Evolutionary conservation across 2,329 filamentous ascomycete genomes (phyloP), one percentile per base, ranked within the genome.

Genomic region (Neofusicoccum parvum): DNA sequence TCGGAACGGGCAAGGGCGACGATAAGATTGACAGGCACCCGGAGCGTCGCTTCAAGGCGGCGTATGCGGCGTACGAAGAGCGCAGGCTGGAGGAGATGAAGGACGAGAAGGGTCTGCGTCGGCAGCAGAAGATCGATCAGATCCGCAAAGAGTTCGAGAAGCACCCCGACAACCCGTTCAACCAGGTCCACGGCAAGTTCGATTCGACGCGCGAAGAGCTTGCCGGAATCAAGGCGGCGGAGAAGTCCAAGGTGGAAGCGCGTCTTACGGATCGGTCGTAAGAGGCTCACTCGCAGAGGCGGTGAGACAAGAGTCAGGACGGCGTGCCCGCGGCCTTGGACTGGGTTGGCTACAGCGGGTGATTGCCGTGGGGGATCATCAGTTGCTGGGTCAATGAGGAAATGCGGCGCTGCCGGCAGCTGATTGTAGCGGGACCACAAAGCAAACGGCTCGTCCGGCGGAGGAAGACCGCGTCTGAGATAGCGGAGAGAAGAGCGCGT

Each of bases 111-210:
- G 92, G 92, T 0, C 78, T 98, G 75, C 84, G 94, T 65, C 83
- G 91, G 71, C 87, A 96, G 71, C 94, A 97, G 85, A 90, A 91
- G 79, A 89, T 94, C 73, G 91, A 94, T 69, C 85, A 89, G 74
- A 91, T 96, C 70, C 81, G 87, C 68, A 96, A 96, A 83, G 95
- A 98, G 81, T 99, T 98, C 78, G 91, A 96, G 79, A 96, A 92
- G 83, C 91, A 91, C 73, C 90, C 92, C 1, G 94, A 98, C 72
- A 99, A 99, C 78, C 95, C 95, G 14, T 95, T 96, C 81, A 97
- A 97, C 80, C 92, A 96, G 81, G 88, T 90, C 15, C 87, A 83
- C 60, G 91, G 88, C 2, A 78, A 83, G 3, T 96, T 92, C 80
- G 92, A 99, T 78, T 87, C 92, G 63, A 86, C 85, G 23, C 90